phyloP scores from a whole-genome alignment of 1,284 basidiomycete genomes.

The Sanghuangporus baumii region DNA sequence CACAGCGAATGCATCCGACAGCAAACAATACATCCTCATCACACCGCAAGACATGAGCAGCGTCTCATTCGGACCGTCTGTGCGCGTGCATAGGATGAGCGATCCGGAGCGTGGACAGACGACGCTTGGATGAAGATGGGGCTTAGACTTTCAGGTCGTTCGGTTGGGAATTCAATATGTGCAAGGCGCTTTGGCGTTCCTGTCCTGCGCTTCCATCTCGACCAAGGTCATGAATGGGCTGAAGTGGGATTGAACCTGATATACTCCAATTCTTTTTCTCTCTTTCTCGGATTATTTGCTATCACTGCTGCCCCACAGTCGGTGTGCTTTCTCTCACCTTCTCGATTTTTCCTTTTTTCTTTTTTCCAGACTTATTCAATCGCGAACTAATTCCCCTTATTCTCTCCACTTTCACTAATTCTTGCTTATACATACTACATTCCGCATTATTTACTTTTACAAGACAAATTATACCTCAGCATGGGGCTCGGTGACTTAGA shows the following conservation, averaged over 20 bases:
- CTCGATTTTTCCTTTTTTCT: background rate
- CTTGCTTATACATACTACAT: background rate
- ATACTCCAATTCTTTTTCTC: background rate
- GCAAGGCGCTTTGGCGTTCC: too few species aligned
- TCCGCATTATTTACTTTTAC: background rate
- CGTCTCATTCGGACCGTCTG: constrained; percentile 52
- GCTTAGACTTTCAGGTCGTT: too few species aligned
- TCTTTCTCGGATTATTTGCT: background rate
- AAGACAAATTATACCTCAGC: background rate
- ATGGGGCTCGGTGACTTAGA: too few species aligned
- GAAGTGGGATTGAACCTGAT: background rate
- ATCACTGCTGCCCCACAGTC: background rate
- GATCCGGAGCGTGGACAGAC: constrained; percentile 71
- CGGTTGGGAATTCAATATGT: too few species aligned
- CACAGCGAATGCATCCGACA: constrained; percentile 75
- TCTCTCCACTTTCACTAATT: too few species aligned
- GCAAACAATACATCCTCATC: constrained; percentile 89
- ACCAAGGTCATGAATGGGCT: background rate
- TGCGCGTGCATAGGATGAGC: constrained; percentile 73
- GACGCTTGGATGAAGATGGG: constrained; percentile 27
- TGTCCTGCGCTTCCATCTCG: too few species aligned
- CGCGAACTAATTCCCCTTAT: too few species aligned
- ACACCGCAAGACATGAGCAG: constrained; percentile 84
- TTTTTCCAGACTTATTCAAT: too few species aligned
- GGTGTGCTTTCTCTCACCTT: background rate